Percentiles rank a stretch among this genome's conserved stretches.
These are phyloP conservation scores for Xylaria intraflava DNA, from an alignment of 495 filamentous ascomycete genomes.

Conservation along the genomic window DNA sequence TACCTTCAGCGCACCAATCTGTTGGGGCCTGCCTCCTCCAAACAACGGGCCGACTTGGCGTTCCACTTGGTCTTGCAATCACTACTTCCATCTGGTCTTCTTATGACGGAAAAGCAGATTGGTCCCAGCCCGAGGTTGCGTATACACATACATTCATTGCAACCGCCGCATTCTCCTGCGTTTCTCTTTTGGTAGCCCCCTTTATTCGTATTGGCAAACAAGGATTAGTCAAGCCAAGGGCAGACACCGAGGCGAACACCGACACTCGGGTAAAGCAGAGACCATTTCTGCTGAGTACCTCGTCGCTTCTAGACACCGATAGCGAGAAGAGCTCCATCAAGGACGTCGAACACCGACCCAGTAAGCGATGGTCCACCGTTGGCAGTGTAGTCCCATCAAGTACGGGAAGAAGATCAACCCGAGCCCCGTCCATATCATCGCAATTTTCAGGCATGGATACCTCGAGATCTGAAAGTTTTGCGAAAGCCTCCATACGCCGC, in stretches of 20 bases:
- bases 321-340: slow-evolving; percentile 6
- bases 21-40: slow-evolving; percentile 32
- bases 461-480: slow-evolving; percentile 14
- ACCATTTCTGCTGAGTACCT: slow-evolving; percentile 6
- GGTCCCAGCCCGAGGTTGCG: slow-evolving; percentile 17
- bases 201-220: slow-evolving; percentile 31
- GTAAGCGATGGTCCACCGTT: slow-evolving; percentile 26
- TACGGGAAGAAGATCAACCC: slow-evolving; percentile 14
- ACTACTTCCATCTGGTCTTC: slow-evolving; percentile 31
- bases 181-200: slow-evolving; percentile 26
- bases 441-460: slow-evolving; percentile 23
- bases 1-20: slow-evolving; percentile 29
- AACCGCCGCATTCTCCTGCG: slow-evolving; percentile 23
- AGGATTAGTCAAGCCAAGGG: slow-evolving; percentile 2
- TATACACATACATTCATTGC: slow-evolving; percentile 33
- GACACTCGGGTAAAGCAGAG: neutral
- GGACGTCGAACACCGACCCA: slow-evolving; percentile 14
- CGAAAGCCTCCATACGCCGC: slow-evolving; percentile 19
- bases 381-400: slow-evolving; percentile 19
- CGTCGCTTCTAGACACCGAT: slow-evolving; percentile 3
- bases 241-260: neutral
- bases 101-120: slow-evolving; percentile 14
- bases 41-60: slow-evolving; percentile 28
- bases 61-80: slow-evolving; percentile 31
- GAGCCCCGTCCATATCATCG: slow-evolving; percentile 23